Base-by-base conservation (phyloP, 2,329 filamentous ascomycete species). In the Neonectria ditissima region DNA sequence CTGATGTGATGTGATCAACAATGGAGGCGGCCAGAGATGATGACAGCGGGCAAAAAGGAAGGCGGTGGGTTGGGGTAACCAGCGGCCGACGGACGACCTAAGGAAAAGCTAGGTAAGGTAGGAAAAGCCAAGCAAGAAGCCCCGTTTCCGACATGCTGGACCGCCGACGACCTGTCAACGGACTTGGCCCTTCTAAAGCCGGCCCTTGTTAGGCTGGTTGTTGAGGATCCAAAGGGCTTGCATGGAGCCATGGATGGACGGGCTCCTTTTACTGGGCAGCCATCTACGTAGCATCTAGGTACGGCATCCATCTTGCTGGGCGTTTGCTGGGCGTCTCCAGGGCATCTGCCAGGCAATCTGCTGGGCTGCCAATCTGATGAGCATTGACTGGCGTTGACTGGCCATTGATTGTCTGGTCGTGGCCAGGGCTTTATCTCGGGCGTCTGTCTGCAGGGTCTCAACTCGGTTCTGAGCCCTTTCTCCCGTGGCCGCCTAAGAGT, bases 51-150 rank as follows among this genome's bases (percentile, higher is more conserved):
- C 39, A 52, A 60, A 54, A 54, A 44, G 61, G 43, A 39, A 58
- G 54, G 61, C 55, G 61, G 61, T 59, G 61, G 61, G 56, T 60
- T 63, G 52, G 52, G 61, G 60, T 39, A 59, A 47, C 26, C 50
- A 47, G 50, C 24, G 34, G 22, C 24, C 18, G 32, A 28, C 24
- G 44, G 24, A 9, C 28, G 43, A 18, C 56, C 56, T 44, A 41
- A 41, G 37, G 37, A 6, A 39, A 56, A 24, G n/a, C n/a, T n/a
- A n/a, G n/a, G n/a, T n/a, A n/a, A 52, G 30, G 30, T 14, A 52
- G 34, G 34, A 24, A 48, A 22, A 43, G 52, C 34, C 58, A 50
- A 37, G 43, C 30, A 41, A n/a, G 30, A 47, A 55, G 30, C 50
- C 48, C 55, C 30, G 55, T 54, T 51, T 59, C 48, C 55, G 55